Base-by-base conservation (phyloP, 352 stramenopile genomes). In the Phytophthora crassamura region DNA sequence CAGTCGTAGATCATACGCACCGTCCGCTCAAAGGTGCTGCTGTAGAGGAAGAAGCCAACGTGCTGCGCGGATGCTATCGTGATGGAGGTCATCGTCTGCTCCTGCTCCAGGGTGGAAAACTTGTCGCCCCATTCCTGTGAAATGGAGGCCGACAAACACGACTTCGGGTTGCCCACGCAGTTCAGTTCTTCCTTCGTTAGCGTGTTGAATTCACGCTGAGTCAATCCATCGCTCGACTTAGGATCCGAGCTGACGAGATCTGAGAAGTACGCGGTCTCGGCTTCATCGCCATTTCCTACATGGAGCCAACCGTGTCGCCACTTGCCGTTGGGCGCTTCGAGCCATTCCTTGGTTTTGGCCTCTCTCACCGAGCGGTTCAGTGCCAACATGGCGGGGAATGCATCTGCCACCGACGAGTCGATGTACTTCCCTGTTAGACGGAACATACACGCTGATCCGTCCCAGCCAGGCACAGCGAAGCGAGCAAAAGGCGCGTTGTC, bases 271-370 rank as follows among this genome's bases (percentile, higher is more conserved):
- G 51, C 18, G 2, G 42, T 64, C 36, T 76, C 41, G 6, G 50
- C 52, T 33, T 68, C 46, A 9, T 59, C 57, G 10, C 69, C 78
- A 30, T 59, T 56, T 3, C 49, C 41, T 2, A 69, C 67, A 18
- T 82, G 69, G 55, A 77, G 64, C 77, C 77, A 88, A 14, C 79
- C 79, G 28, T 88, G 74, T 15, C 54, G 50, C 79, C 75, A 82
- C 2, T 56, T 40, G 0, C 74, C 72, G 1, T 64, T 59, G 5
- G 55, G 57, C 4, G 61, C 49, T 9, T 53, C 5, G 1, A 86
- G 67, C 80, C 75, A 87, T 46, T 78, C 59, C 38, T 48, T 56
- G 0, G 75, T 86, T 28, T 74, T 81, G 8, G 25, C 15, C 28
- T 80, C 76, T 12, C 75, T 56, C 4, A 72, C 48, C 0, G 28